Conservation (phyloP, 768 basidiomycete species). For the Leccinum obscurum region DNA sequence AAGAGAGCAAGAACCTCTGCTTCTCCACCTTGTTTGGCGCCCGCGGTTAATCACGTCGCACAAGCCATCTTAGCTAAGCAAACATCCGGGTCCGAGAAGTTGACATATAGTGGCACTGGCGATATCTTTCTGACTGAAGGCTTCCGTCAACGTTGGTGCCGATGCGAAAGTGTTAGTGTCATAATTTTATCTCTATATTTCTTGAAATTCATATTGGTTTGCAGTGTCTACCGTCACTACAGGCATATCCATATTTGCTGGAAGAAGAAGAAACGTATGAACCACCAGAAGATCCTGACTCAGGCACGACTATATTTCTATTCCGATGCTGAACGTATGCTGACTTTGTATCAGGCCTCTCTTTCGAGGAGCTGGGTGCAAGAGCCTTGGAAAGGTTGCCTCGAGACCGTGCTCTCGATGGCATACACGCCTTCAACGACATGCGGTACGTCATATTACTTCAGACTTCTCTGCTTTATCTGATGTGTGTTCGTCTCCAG, state of each 20-base stretch:
- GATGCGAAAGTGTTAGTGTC: conserved; percentile 54
- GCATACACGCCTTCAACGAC: conserved; percentile 79
- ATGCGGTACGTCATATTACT: conserved; percentile 59
- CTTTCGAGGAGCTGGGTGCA: conserved; percentile 81
- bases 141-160: conserved; percentile 81
- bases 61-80: conserved; percentile 41
- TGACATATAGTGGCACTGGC: conserved; percentile 50
- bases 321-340: not conserved
- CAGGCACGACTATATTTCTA: conserved; percentile 41
- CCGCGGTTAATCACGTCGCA: conserved; percentile 46
- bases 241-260: conserved; percentile 57
- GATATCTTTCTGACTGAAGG: conserved; percentile 76
- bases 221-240: conserved; percentile 61
- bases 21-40: conserved; percentile 53
- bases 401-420: conserved; percentile 79
- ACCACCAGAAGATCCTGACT: conserved; percentile 85
- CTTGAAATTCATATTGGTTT: not conserved
- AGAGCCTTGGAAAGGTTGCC: conserved; percentile 73
- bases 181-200: not conserved
- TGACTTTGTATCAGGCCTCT: conserved; percentile 49
- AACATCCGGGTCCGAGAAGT: conserved; percentile 15
- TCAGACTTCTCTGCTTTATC: not conserved
- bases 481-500: conserved; percentile 36
- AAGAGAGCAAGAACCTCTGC: conserved; percentile 45
- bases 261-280: conserved; percentile 84